A percentile compares a stretch with the other conserved stretches of the same genome.
Conservation (phyloP, 306 rosid genomes). For the Rosa lucieae region DNA sequence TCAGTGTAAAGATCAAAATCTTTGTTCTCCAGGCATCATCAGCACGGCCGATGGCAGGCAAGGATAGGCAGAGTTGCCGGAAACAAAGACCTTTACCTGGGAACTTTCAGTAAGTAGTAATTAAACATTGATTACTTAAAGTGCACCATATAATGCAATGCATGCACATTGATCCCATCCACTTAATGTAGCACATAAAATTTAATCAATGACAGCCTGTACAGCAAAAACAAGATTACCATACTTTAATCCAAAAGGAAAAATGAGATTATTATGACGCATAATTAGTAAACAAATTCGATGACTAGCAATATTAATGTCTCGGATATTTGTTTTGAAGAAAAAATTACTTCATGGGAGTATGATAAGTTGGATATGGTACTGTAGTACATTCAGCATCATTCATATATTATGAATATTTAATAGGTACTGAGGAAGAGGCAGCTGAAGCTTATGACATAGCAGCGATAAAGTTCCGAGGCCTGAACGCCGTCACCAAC, state of each 20-base stretch:
- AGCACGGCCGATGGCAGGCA: slow-evolving; percentile 99
- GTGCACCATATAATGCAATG: background rate
- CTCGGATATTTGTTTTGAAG: background rate
- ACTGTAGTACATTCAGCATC: background rate
- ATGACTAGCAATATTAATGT: background rate
- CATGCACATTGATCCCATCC: background rate
- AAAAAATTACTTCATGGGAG: background rate
- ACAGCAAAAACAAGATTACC: no score
- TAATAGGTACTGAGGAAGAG: slow-evolving; percentile 88
- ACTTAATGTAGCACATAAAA: background rate
- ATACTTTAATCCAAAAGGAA: no score
- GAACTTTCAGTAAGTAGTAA: slow-evolving; percentile 83
- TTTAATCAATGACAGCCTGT: background rate
- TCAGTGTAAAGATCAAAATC: background rate
- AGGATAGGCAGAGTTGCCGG: slow-evolving; percentile 99
- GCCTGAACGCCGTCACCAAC: slow-evolving; percentile 90
- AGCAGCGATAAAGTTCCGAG: slow-evolving; percentile 93
- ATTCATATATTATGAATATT: background rate
- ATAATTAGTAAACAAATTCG: background rate
- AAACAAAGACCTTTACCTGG: slow-evolving; percentile 96
- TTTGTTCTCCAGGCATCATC: slow-evolving; percentile 74
- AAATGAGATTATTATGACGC: no score
- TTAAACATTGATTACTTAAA: background rate
- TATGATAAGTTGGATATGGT: background rate
- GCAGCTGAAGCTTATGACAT: slow-evolving; percentile 99